Base-by-base conservation (phyloP, 2,329 filamentous ascomycete species). In the Beauveria bassiana region DNA sequence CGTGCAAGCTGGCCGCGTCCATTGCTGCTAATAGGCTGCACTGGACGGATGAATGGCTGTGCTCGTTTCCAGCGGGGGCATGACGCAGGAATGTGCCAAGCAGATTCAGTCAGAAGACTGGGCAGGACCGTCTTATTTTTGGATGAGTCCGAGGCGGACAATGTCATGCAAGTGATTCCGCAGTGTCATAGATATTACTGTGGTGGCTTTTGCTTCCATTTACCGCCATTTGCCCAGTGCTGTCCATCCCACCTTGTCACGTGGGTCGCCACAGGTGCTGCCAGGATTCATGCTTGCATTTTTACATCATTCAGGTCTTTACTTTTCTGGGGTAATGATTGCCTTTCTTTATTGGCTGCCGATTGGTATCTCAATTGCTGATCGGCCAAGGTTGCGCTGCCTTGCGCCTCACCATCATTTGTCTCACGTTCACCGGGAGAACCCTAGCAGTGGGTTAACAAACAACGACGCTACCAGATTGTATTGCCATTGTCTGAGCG, bases 1-100 rank as follows among this genome's bases (percentile, higher is more conserved):
- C 75, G 65, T 82, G 75, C 64, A 84, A 76, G 66, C 69, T 77
- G 67, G 77, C 50, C 22, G 18, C 69, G 68, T 75, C 73, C 73
- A 75, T 75, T 64, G 68, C 68, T 68, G 52, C 38, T 50, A 57
- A 62, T 47, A 26, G 24, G 53, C 46, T 46, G 53, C 60, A 56
- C 54, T 57, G 47, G 28, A 57, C 46, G 54, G 60, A 38, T 51
- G 46, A 52, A 56, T 51, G 60, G 46, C 46, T 57, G 18, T 62
- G 53, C 64, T 45, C 42, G 42, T 53, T 53, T 56, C 70, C 68
- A 68, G 69, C 68, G 69, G 73, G 70, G 69, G 72, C 73, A 75
- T 75, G 73, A 72, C 73, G 71, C 59, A 71, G 67, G 34, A 62
- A 75, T n/a, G 52, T 61, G 52, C 24, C 58, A 49, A 43, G 51